These are phyloP conservation scores for Iris macrosiphon DNA, from an alignment of 106 monocot genomes.

Conservation along the genomic window DNA sequence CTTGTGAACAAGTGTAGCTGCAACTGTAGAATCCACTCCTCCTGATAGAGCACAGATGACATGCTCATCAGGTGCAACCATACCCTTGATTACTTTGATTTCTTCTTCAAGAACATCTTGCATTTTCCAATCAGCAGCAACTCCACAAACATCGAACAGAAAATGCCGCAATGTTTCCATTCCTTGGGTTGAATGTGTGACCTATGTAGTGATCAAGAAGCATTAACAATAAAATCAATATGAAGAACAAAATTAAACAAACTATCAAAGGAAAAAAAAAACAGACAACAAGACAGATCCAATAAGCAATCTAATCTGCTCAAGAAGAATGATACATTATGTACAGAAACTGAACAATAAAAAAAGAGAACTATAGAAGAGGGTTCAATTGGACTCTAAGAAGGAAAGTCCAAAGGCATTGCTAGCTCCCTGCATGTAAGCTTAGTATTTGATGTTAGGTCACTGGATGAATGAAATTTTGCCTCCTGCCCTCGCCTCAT, in stretches of 20 bases:
- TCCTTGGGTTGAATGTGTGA: conserved; percentile 87
- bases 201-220: conserved; percentile 27
- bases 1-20: conserved; percentile 88
- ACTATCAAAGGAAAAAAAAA: background rate
- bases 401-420: too few species aligned
- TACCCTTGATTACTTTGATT: conserved; percentile 57
- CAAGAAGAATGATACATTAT: too few species aligned
- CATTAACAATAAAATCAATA: too few species aligned
- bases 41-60: conserved; percentile 97
- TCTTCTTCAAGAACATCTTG: conserved; percentile 90
- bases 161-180: conserved; percentile 82
- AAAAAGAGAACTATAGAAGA: too few species aligned
- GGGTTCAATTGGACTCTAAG: too few species aligned
- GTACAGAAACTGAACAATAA: too few species aligned
- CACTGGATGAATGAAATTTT: too few species aligned
- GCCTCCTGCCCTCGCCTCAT: too few species aligned
- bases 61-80: conserved; percentile 78
- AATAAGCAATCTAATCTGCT: too few species aligned
- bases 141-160: conserved; percentile 76
- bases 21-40: conserved; percentile 96
- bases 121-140: conserved; percentile 93
- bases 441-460: too few species aligned
- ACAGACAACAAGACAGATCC: too few species aligned
- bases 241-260: background rate
- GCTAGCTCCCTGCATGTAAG: too few species aligned